A percentile compares a stretch with the other conserved stretches of the same genome.
Conservation (phyloP, 768 basidiomycete genomes). For the Lactarius hengduanensis region DNA sequence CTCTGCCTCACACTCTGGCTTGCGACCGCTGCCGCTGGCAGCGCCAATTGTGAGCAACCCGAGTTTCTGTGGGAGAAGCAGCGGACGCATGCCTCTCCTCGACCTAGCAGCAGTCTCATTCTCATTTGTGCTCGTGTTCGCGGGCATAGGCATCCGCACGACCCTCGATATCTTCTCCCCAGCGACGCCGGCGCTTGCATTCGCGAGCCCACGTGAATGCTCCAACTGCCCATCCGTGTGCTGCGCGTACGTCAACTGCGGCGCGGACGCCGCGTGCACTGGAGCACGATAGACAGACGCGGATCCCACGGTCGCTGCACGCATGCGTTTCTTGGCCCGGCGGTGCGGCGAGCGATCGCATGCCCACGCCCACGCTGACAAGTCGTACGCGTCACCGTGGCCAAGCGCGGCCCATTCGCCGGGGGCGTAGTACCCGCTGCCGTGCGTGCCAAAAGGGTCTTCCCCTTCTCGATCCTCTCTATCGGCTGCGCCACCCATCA, state of each 20-base stretch:
- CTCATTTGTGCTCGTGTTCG: neutral
- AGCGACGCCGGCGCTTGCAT: neutral
- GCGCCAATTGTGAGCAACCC: constrained; percentile 13
- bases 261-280: constrained; percentile 13
- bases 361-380: constrained; percentile 25
- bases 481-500: neutral
- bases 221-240: constrained; percentile 12
- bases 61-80: constrained; percentile 32
- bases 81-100: constrained; percentile 29
- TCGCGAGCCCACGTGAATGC: constrained; percentile 20
- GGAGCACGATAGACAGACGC: constrained; percentile 10
- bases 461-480: neutral
- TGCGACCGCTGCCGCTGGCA: constrained; percentile 4
- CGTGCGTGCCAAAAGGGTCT: constrained; percentile 19
- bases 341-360: constrained; percentile 7
- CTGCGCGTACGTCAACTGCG: constrained; percentile 14
- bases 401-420: constrained; percentile 11
- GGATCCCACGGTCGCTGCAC: neutral
- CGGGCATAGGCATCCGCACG: neutral
- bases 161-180: neutral
- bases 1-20: constrained; percentile 17
- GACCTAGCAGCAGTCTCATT: neutral
- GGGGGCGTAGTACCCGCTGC: constrained; percentile 16
- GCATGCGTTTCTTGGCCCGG: neutral
- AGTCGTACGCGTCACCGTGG: constrained; percentile 16